Evolutionary conservation across 2,329 filamentous ascomycete species (phyloP).

Genomic region (Fusarium sp.): DNA sequence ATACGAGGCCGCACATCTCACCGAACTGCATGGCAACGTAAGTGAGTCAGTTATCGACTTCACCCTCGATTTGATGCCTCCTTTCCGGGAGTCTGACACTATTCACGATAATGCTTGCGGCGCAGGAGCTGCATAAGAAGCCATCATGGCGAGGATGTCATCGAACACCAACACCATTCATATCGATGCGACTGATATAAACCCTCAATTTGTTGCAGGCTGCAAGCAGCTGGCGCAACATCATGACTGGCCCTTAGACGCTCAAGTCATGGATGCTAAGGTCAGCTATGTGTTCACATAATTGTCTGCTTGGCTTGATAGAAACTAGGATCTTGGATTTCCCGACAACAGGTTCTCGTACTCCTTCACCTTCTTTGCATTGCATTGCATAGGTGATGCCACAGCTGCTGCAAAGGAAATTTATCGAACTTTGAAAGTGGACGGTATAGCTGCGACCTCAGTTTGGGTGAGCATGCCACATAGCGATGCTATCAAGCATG

Average conservation of each 20-base stretch:
- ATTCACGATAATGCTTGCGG: conserved; percentile 1
- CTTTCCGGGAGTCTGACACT: not conserved
- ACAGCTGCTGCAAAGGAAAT: not conserved
- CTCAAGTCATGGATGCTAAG: conserved; percentile 1
- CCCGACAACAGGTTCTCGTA: conserved; percentile 1
- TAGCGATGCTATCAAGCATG: not conserved
- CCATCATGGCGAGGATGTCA: not conserved
- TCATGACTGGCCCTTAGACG: not conserved
- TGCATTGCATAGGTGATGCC: not conserved
- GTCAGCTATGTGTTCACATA: not conserved
- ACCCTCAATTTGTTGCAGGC: not conserved
- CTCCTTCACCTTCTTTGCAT: conserved; percentile 7
- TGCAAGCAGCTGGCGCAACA: not conserved
- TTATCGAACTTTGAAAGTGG: not conserved
- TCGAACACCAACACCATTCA: not conserved
- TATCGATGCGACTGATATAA: conserved; percentile 2
- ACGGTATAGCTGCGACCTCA: not conserved
- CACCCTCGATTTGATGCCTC: not conserved
- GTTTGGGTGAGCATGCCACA: not conserved
- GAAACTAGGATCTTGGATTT: not conserved
- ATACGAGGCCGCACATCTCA: not conserved
- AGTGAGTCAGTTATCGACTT: not conserved
- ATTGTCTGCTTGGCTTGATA: rapidly evolving
- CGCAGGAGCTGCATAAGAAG: not conserved
- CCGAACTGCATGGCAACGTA: not conserved